Evolutionary conservation across 106 monocot species (phyloP).

Genomic region (Gastrodia elata): DNA sequence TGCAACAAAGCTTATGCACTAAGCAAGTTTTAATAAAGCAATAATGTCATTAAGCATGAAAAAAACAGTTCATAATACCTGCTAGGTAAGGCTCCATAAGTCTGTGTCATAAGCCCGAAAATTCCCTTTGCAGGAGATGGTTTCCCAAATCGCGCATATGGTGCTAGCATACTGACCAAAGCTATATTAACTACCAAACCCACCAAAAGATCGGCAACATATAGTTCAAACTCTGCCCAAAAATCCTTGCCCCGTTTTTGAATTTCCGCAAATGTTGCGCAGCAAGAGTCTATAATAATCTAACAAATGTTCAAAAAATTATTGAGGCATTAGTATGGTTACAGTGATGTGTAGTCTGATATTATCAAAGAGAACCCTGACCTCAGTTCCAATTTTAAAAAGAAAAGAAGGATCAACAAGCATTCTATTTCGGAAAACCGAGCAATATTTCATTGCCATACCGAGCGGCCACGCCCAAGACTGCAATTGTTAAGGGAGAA

Average conservation of each 20-base stretch:
- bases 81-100: slow-evolving; percentile 63
- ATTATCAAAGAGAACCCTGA: slow-evolving; percentile 6
- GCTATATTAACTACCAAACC: slow-evolving; percentile 65
- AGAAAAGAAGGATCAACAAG: slow-evolving; percentile 76
- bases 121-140: slow-evolving; percentile 36
- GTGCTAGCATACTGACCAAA: slow-evolving; percentile 66
- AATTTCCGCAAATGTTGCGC: slow-evolving; percentile 77
- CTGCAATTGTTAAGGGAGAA: slow-evolving; percentile 14
- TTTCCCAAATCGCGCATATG: slow-evolving; percentile 58
- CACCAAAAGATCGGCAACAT: slow-evolving; percentile 73
- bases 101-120: slow-evolving; percentile 25
- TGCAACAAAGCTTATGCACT: background rate
- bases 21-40: slow-evolving; percentile 3
- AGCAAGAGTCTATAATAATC: slow-evolving; percentile 78
- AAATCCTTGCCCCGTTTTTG: slow-evolving; percentile 87
- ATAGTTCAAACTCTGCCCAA: slow-evolving; percentile 84
- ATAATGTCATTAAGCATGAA: too few species aligned
- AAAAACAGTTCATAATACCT: slow-evolving; percentile 23
- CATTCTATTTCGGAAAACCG: slow-evolving; percentile 57
- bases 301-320: slow-evolving; percentile 6
- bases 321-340: background rate
- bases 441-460: slow-evolving; percentile 36
- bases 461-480: slow-evolving; percentile 53
- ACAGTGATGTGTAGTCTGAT: background rate
- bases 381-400: slow-evolving; percentile 86